Evolutionary conservation across 2,329 filamentous ascomycete genomes (phyloP), one percentile per base, ranked within the genome.

Genomic region (Apiospora marii): DNA sequence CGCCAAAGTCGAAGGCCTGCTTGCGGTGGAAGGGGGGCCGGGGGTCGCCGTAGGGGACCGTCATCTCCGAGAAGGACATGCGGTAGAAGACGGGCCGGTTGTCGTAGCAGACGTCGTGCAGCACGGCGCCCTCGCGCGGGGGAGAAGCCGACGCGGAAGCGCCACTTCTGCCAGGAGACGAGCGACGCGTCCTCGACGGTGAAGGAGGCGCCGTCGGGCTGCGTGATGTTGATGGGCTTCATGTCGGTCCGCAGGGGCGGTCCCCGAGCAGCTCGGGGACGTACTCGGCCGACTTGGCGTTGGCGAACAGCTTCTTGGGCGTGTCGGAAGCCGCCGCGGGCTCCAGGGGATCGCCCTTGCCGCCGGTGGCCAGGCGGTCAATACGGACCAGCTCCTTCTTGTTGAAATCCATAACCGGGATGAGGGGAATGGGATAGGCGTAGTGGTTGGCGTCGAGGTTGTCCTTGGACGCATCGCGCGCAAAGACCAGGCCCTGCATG

Each of bases 221-320:
- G 93, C 1, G 90, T 86, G 67, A 96, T 90, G 76, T 94, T 89
- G 78, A 95, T 88, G 6, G 92, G 92, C 81, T 93, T 94, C 41
- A 91, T 78, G 71, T 89, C 89, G 61, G 85, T 82, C 16, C 90
- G 82, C 22, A 84, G 76, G 0, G 84, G 1, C 79, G 76, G 19
- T 85, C 37, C 1, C 10, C 82, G 13, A 91, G 82, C 2, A 92
- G 82, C 77, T 88, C 87, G 1, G 86, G 86, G 0, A 85, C 79
- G 75, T 87, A 88, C 71, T 89, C 87, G 48, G 84, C 83, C 0
- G 83, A 72, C 61, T 76, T 79, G 71, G 79, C 76, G 64, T 82
- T 79, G 19, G 83, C 82, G 69, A 91, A 87, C 27, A 85, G 85
- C 79, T 79, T 86, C 80, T 76, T 85, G 73, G 80, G 87, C 78